Evolutionary conservation across 2,329 filamentous ascomycete genomes (phyloP).

Genomic region (Onygena corvina): DNA sequence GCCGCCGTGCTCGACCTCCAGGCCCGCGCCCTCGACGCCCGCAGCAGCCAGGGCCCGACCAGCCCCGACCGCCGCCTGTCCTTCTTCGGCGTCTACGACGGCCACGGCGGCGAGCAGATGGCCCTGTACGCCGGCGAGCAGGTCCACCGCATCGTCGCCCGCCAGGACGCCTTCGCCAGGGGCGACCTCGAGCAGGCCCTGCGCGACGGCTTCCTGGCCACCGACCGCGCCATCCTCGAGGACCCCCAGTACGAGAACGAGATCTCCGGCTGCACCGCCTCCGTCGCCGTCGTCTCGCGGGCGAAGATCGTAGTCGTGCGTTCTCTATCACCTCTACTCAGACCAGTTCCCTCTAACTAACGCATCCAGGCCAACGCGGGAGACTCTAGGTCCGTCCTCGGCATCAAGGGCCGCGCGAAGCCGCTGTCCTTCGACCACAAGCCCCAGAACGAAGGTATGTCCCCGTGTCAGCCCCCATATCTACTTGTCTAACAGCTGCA

Average conservation of each 20-base stretch:
- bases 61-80: slow-evolving; percentile 63
- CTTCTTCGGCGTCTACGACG: slow-evolving; percentile 97
- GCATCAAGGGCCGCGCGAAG: slow-evolving; percentile 94
- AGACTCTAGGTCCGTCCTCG: slow-evolving; percentile 87
- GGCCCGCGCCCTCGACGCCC: slow-evolving; percentile 43
- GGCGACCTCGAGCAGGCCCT: slow-evolving; percentile 89
- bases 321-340: slow-evolving; percentile 24
- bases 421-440: slow-evolving; percentile 99
- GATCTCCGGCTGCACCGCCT: slow-evolving; percentile 93
- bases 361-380: slow-evolving; percentile 77
- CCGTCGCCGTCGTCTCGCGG: slow-evolving; percentile 74
- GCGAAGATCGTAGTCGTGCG: slow-evolving; percentile 92
- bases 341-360: slow-evolving; percentile 18
- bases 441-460: slow-evolving; percentile 83
- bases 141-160: slow-evolving; percentile 85
- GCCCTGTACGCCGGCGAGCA: slow-evolving; percentile 85
- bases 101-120: slow-evolving; percentile 93
- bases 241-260: slow-evolving; percentile 96
- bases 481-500: slow-evolving; percentile 28
- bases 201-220: slow-evolving; percentile 94
- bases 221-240: slow-evolving; percentile 87
- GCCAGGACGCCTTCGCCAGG: slow-evolving; percentile 85
- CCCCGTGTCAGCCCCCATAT: slow-evolving; percentile 12
- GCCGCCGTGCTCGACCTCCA: slow-evolving; percentile 79
- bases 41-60: slow-evolving; percentile 39